Evolutionary conservation across 2,329 filamentous ascomycete species (phyloP).

Genomic region (Tolypocladium pustulatum): DNA sequence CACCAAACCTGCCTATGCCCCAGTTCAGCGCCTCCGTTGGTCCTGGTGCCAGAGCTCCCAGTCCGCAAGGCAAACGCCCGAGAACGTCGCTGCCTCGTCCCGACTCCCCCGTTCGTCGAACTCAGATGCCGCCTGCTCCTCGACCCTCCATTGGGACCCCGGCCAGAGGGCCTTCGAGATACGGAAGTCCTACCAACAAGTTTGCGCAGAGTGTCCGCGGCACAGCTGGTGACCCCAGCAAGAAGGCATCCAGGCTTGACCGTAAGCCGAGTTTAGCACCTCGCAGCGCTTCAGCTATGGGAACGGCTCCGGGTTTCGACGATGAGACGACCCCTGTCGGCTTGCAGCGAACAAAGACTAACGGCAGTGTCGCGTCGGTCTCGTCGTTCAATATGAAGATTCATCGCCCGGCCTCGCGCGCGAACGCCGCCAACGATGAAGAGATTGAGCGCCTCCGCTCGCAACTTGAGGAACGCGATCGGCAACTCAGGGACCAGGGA

Average conservation of each 20-base stretch:
- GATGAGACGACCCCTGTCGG: constrained; percentile 47
- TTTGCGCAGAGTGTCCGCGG: constrained; percentile 56
- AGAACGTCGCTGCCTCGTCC: constrained; percentile 76
- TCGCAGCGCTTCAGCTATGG: constrained; percentile 50
- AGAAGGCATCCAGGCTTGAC: constrained; percentile 36
- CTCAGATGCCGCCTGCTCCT: constrained; percentile 50
- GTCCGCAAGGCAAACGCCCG: constrained; percentile 59
- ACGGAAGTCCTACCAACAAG: constrained; percentile 38
- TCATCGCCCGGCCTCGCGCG: constrained; percentile 38
- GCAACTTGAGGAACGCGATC: constrained; percentile 74
- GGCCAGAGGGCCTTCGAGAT: constrained; percentile 18
- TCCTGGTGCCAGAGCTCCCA: constrained; percentile 54
- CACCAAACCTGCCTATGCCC: constrained; percentile 56
- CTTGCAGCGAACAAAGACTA: constrained; percentile 40
- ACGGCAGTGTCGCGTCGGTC: constrained; percentile 42
- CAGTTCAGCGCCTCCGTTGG: constrained; percentile 88
- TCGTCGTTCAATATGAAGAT: constrained; percentile 44
- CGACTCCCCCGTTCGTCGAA: constrained; percentile 70
- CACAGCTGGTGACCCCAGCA: constrained; percentile 50
- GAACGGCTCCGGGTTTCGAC: constrained; percentile 39
- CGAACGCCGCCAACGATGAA: constrained; percentile 49
- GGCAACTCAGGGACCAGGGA: constrained; percentile 81
- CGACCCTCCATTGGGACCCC: constrained; percentile 45
- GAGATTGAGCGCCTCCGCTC: constrained; percentile 63
- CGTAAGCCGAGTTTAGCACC: constrained; percentile 41